Base-by-base conservation (phyloP, 2,329 filamentous ascomycete species). In the Bipolaris bicolor region DNA sequence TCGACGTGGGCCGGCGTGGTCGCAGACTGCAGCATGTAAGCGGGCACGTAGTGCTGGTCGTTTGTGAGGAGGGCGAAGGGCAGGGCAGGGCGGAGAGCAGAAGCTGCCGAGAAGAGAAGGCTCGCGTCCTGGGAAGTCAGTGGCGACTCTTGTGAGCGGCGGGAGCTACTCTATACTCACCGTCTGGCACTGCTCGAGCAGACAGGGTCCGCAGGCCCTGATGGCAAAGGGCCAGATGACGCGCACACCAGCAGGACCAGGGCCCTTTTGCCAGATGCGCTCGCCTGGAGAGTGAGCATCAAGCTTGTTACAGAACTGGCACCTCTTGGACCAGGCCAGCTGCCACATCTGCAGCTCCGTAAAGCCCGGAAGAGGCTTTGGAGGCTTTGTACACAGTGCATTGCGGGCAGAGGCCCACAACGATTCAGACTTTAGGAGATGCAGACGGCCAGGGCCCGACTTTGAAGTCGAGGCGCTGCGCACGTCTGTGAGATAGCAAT, bases 281-380 rank as follows among this genome's bases (percentile, higher is more conserved):
- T 74, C 65, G 58, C 70, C 58, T 56, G 69, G 58, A 52, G 62
- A 40, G 44, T 62, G 64, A 37, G 67, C 58, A 50, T 71, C 73
- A 48, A 63, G 66, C 60, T 80, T 84, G 52, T 77, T 79, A 76
- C 91, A 95, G 64, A 88, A 86, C 69, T 93, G 87, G 74, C 91
- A 96, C 52, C 71, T 76, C 29, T 71, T 79, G 46, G 85, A 83
- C 73, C 86, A 87, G 34, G 86, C 81, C 49, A 95, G 79, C 68
- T 84, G 85, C 85, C 91, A 92, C 90, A 93, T 93, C 40, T 88
- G 84, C 62, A 90, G 79, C 75, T 95, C 91, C 40, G 85, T 84
- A 70, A 83, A 84, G 56, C 82, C 83, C 50, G 80, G 78, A 48
- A 94, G 80, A 26, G 90, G 90, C 54, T 82, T 82, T 45, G 91